phyloP scores from a whole-genome alignment of 2,329 filamentous ascomycete species.

The Cordyceps fumosorosea region DNA sequence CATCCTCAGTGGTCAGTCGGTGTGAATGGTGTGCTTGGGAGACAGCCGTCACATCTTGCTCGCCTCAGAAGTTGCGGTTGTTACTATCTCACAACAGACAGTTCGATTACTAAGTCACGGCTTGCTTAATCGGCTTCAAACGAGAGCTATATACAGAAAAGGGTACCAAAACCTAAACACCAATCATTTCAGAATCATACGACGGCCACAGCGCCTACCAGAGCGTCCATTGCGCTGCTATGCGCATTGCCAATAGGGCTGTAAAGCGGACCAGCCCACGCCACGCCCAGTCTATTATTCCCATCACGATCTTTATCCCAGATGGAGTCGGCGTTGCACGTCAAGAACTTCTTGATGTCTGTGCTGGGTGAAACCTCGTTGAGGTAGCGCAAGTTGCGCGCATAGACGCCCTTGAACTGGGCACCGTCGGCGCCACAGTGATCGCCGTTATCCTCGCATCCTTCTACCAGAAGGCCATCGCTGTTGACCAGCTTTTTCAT shows the following conservation, averaged over 20 bases:
- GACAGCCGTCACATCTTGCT: no score
- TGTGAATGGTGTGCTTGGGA: no score
- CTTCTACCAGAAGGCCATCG: constrained; percentile 39
- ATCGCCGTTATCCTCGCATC: constrained; percentile 26
- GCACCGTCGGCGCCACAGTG: constrained; percentile 43
- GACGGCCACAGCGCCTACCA: constrained; percentile 53
- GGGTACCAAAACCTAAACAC: neutral
- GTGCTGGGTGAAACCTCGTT: constrained; percentile 42
- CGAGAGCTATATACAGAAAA: neutral
- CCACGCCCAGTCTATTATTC: constrained; percentile 49
- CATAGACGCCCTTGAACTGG: constrained; percentile 69
- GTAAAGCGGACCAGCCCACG: constrained; percentile 58
- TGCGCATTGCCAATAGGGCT: constrained; percentile 52
- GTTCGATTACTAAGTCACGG: no score
- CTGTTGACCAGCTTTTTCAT: constrained; percentile 38
- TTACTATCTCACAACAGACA: no score
- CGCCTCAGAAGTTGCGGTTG: no score
- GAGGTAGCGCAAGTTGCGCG: constrained; percentile 56
- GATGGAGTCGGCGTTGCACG: constrained; percentile 56
- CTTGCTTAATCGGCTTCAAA: no score
- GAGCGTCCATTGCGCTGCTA: constrained; percentile 57
- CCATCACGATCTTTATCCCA: constrained; percentile 49
- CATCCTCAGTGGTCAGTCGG: neutral
- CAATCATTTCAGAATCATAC: constrained; percentile 15
- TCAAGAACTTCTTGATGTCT: constrained; percentile 48